Percentiles rank a stretch among this genome's conserved stretches.
Evolutionary conservation across 2,329 filamentous ascomycete genomes (phyloP).

Genomic region (Aspergillus glaucus): DNA sequence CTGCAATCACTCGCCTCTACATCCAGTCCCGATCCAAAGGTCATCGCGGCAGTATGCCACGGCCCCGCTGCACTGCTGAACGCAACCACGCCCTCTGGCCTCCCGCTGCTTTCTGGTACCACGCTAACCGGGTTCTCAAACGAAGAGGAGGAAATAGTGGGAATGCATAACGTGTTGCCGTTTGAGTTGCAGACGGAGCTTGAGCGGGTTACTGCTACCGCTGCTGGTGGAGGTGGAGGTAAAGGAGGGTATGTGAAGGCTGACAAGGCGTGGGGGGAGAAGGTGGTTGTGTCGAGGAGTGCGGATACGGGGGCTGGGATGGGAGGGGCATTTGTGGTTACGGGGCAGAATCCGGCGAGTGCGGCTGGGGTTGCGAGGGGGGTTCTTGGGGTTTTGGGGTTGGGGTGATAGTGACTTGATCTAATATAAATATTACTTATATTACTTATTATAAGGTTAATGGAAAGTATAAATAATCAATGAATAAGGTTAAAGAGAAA

Average conservation of each 20-base stretch:
- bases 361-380: conserved; percentile 39
- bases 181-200: conserved; percentile 44
- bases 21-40: conserved; percentile 42
- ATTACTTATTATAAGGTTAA: no score
- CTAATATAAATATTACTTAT: background rate
- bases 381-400: conserved; percentile 32
- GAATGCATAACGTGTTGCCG: conserved; percentile 37
- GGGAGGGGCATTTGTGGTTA: conserved; percentile 40
- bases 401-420: conserved; percentile 4
- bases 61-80: conserved; percentile 42
- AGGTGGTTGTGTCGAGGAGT: conserved; percentile 35
- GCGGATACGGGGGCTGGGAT: conserved; percentile 5
- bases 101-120: conserved; percentile 35
- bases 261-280: conserved; percentile 38
- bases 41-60: conserved; percentile 46
- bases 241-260: conserved; percentile 38
- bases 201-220: conserved; percentile 26
- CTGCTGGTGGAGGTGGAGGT: no score
- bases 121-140: conserved; percentile 45
- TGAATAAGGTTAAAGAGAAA: no score
- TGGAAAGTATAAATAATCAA: no score
- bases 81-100: conserved; percentile 38
- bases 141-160: conserved; percentile 40
- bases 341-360: conserved; percentile 45
- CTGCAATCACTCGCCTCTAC: conserved; percentile 40